These are phyloP conservation scores for Dendrothele bispora DNA, from an alignment of 768 basidiomycete species.

Conservation along the genomic window DNA sequence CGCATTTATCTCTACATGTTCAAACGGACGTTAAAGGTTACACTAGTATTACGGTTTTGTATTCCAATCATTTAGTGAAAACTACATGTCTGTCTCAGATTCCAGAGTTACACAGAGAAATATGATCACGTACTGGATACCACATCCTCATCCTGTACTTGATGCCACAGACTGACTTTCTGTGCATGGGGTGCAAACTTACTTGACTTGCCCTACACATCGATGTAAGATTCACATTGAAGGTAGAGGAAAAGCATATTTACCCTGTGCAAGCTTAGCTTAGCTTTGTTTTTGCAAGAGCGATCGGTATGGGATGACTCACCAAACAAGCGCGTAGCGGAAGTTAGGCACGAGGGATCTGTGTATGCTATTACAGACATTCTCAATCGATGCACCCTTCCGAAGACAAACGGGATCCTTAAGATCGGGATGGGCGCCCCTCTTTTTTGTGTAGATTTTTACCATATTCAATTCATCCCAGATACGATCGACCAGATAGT, in stretches of 20 bases:
- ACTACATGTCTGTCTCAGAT: constrained; percentile 13
- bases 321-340: constrained; percentile 94
- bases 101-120: not conserved
- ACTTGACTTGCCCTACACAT: constrained; percentile 80
- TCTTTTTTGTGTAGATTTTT: constrained; percentile 96
- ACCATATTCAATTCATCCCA: constrained; percentile 81
- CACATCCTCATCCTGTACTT: constrained; percentile 85
- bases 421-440: constrained; percentile 92
- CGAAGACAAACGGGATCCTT: constrained; percentile 88
- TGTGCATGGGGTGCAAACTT: constrained; percentile 94
- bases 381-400: constrained; percentile 92
- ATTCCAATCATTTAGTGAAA: constrained; percentile 26
- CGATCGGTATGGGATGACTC: constrained; percentile 22
- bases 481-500: constrained; percentile 72
- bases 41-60: not conserved
- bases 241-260: constrained; percentile 7
- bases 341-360: constrained; percentile 88
- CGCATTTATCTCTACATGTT: too few relatives aligned
- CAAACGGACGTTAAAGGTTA: too few relatives aligned
- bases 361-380: constrained; percentile 92
- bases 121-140: constrained; percentile 69
- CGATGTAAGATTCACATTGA: constrained; percentile 5
- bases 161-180: constrained; percentile 85
- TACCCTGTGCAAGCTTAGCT: constrained; percentile 23
- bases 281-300: not conserved